Evolutionary conservation across 495 filamentous ascomycete species (phyloP), one percentile per base, ranked within the genome.

Genomic region (Penicillium soppii): DNA sequence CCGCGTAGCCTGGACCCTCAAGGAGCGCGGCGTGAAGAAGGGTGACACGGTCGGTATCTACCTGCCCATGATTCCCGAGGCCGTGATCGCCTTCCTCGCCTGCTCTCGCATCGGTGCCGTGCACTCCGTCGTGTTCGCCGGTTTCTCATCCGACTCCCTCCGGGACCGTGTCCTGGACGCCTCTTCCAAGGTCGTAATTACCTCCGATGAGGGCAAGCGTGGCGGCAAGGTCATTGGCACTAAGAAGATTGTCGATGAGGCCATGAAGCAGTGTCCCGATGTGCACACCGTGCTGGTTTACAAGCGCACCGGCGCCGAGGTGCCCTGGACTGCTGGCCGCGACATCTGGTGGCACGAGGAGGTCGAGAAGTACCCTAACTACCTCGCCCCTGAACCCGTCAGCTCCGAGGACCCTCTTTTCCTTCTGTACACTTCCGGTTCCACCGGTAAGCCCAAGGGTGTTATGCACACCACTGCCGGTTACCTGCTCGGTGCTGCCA

Each of bases 301-400:
- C 80, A 95, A 95, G 81, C 90, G 95, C 58, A 97, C 95, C 40
- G 92, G 94, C 50, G 85, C 90, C 47, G 92, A 97, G 51, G 85
- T 97, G 7, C 92, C 92, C 49, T 89, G 84, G 89, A 96, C 90
- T 37, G 66, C 79, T 50, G 92, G 92, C 53, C 84, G 94, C 60
- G 95, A 99, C 70, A 76, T 81, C 54, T 99, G 94, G 94, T 99
- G 94, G 94, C 89, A 97, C 69, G 94, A 97, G 74, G 91, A 99
- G 79, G 82, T 90, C 25, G 89, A 92, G 70, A 97, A 97, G 72
- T 97, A 87, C 77, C 94, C 95, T 22, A 75, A 82, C 44, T 97
- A 97, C 76, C 81, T 92, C 61, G 76, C 92, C 20, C 92, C 92
- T 9, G 91, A 92, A 72, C 68, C 84, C 44, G 84, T 99, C 80